Conservation (phyloP, 2,329 filamentous ascomycete genomes). For the Xylariomycetidae sp. region DNA sequence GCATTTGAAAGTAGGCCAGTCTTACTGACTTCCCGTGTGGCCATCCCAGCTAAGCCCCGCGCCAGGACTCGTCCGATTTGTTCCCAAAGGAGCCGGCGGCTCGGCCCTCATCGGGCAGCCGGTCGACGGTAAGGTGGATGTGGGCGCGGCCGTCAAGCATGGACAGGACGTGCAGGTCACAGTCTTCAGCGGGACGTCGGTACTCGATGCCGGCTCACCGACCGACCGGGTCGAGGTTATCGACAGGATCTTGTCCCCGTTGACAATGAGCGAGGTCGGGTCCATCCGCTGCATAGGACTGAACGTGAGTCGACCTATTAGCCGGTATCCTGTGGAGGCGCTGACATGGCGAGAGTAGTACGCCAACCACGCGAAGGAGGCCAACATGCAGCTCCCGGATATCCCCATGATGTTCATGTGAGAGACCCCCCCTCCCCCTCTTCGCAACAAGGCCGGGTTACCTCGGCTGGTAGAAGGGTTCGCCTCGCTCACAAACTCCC, state of each 20-base stretch:
- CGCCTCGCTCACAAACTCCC: slow-evolving; percentile 1
- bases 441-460: too few species aligned
- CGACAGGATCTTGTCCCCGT: slow-evolving; percentile 43
- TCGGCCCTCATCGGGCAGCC: slow-evolving; percentile 46
- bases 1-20: slow-evolving; percentile 7
- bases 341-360: slow-evolving; percentile 19
- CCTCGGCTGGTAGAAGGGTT: too few species aligned
- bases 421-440: too few species aligned
- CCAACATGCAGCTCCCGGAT: slow-evolving; percentile 43
- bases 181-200: slow-evolving; percentile 53
- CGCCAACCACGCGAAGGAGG: slow-evolving; percentile 37
- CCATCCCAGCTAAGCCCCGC: too few species aligned
- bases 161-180: slow-evolving; percentile 50
- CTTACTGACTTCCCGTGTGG: too few species aligned
- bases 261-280: slow-evolving; percentile 43
- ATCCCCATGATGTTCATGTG: slow-evolving; percentile 51
- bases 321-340: not conserved
- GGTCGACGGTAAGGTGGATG: slow-evolving; percentile 44
- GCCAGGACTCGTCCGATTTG: slow-evolving; percentile 49
- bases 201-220: slow-evolving; percentile 45
- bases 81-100: slow-evolving; percentile 38
- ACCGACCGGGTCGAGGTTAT: slow-evolving; percentile 39
- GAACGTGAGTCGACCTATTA: slow-evolving; percentile 32
- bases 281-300: slow-evolving; percentile 54
- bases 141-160: slow-evolving; percentile 50